Evolutionary conservation across 352 stramenopile species (phyloP).

Genomic region (Blastocystis sp.): DNA sequence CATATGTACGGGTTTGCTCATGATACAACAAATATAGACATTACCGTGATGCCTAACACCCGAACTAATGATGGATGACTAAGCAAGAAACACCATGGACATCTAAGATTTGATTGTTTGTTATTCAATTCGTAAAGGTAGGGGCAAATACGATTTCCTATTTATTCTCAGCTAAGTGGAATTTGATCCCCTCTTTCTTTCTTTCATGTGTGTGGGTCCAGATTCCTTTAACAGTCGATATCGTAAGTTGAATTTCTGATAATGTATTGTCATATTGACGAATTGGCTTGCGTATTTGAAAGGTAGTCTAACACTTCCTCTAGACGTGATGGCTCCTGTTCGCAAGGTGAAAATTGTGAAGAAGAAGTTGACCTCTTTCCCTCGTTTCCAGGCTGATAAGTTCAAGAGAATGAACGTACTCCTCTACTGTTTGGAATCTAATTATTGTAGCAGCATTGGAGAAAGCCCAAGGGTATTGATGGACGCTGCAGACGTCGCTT

Average conservation of each 20-base stretch:
- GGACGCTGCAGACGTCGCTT: conserved; percentile 94
- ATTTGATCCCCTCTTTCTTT: too few relatives aligned
- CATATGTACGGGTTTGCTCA: too few relatives aligned
- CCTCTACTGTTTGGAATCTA: conserved; percentile 74
- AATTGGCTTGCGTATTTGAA: background rate
- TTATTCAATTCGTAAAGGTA: background rate
- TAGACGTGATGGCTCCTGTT: conserved; percentile 65
- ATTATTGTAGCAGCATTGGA: conserved; percentile 81
- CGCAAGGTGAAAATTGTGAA: conserved; percentile 88
- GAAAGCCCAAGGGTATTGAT: conserved; percentile 99
- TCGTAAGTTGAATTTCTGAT: too few relatives aligned
- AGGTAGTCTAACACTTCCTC: background rate
- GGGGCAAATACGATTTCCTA: background rate
- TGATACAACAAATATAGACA: too few relatives aligned
- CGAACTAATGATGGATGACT: too few relatives aligned
- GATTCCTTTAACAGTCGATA: too few relatives aligned
- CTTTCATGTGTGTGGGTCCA: too few relatives aligned
- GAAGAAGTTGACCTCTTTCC: conserved; percentile 99
- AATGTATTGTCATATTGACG: background rate
- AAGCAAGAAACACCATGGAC: too few relatives aligned
- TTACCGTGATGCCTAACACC: too few relatives aligned
- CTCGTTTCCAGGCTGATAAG: conserved; percentile 84
- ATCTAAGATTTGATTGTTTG: too few relatives aligned
- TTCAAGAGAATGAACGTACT: conserved; percentile 71
- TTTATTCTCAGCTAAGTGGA: background rate